Base-by-base conservation (phyloP, 164 flowering plant genomes). In the Magnolia changhungtana region DNA sequence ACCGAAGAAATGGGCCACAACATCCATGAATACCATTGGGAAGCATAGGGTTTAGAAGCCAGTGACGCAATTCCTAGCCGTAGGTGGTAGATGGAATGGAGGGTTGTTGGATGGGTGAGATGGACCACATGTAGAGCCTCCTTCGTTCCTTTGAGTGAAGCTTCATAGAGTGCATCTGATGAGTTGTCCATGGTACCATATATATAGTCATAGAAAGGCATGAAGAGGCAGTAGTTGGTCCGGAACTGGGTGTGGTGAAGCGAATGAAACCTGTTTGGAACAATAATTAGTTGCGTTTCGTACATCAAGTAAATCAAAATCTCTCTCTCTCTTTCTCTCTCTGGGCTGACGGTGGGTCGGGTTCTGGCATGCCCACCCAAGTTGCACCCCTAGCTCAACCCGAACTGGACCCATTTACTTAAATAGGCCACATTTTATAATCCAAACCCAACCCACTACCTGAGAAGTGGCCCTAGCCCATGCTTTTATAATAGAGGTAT, bases 21-120 rank as follows among this genome's bases (percentile, higher is more conserved):
- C 55, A 87, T 14, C 87, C 88, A 82, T 19, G 86, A n/a, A 81
- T 85, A 90, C 93, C 96, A 91, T 69, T 84, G 88, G 14, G 89
- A 79, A 13, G 79, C 69, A 59, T 88, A 80, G 5, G 96, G 96
- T 20, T 80, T 66, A 0, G 93, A 84, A 21, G 98, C 95, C 29
- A 90, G 74, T 21, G 85, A 78, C 0, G 93, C 87, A 5, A 91
- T 87, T 9, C 93, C 97, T 0, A 87, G 79, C 49, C 88, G 84
- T 2, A 88, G 80, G 73, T 90, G 94, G 55, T 88, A 92, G 63
- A 93, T 82, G n/a, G 96, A 90, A 29, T 88, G 85, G 0, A 89
- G 85, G 0, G 89, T 90, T 0, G 96, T 91, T 13, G 90, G 85
- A 76, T 93, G 96, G 0, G 91, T 93, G 24, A 93, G 77, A 74